Base-by-base conservation (phyloP, 116 monocot species). In the Papilionanthe hybrid region DNA sequence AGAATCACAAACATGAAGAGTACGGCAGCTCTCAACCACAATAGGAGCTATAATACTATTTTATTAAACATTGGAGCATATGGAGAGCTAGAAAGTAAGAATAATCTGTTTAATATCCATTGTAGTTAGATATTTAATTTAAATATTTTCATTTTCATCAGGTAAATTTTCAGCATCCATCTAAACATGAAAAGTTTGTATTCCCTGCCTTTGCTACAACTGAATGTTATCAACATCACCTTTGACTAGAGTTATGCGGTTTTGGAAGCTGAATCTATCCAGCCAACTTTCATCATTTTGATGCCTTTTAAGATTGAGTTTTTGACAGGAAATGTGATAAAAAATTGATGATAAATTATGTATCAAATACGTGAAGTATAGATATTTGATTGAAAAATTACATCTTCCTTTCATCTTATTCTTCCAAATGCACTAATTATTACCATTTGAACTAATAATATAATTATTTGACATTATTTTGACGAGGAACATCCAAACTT, bases 111-210 rank as follows among this genome's bases (percentile, higher is more conserved):
- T 32, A 32, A 32, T 0, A 32, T 32, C 45, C 30, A 69, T 69
- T 69, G 17, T 69, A 69, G 32, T 69, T 32, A 17, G 69, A 69
- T 5, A 69, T 69, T 69, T 15, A 69, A 69, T 15, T 69, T 69
- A 23, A 69, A 0, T 1, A 60, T 22, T 20, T n/a, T 9, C 22
- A 60, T 60, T 22, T 60, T 60, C 60, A 5, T 60, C 60, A 60
- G 13, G 50, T 25, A 63, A 63, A 63, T 63, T 25, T 63, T 63
- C 8, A 23, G n/a, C 9, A 60, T 60, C 25, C 9, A 60, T 60
- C 8, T 60, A 60, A 22, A 13, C 5, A 56, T 56, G 15, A 56
- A 32, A 1, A 32, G 3, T 32, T 5, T n/a, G 57, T n/a, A 57
- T 66, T 66, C 25, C 22, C 9, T 66, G 66, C 20, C 68, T 68